A percentile compares a stretch with the other conserved stretches of the same genome.
phyloP scores from a whole-genome alignment of 345 rosid species.

The Boechera divaricarpa region DNA sequence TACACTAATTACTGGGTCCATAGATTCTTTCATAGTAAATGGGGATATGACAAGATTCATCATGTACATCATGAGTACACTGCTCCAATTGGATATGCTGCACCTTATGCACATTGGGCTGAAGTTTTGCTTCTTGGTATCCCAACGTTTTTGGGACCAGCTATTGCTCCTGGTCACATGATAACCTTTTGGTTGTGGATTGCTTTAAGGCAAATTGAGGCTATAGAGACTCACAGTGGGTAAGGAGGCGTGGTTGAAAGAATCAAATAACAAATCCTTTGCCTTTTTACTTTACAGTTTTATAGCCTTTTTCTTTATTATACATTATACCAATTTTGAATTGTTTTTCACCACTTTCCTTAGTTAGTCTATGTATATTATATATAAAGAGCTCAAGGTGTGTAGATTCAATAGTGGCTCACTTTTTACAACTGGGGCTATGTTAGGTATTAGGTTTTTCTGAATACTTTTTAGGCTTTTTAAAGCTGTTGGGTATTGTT shows the following conservation, averaged over 20 bases:
- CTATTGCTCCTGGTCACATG: conserved; percentile 95
- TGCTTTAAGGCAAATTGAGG: conserved; percentile 86
- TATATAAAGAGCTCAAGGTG: conserved; percentile 34
- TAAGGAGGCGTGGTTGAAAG: conserved; percentile 43
- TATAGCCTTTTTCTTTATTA: conserved; percentile 25
- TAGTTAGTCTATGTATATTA: neutral
- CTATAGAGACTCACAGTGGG: conserved; percentile 98
- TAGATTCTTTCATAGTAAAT: conserved; percentile 77
- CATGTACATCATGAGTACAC: conserved; percentile 84
- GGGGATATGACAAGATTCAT: conserved; percentile 97
- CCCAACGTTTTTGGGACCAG: conserved; percentile 94
- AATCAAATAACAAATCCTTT: conserved; percentile 19
- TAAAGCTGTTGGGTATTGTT: conserved; percentile 25
- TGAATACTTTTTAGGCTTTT: conserved; percentile 24
- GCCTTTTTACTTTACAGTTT: conserved; percentile 21
- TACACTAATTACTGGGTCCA: conserved; percentile 92
- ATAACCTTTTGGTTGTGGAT: conserved; percentile 94
- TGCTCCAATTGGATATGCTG: conserved; percentile 85
- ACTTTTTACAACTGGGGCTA: conserved; percentile 42
- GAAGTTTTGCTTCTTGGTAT: conserved; percentile 87
- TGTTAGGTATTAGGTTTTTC: conserved; percentile 38
- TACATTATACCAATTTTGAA: conserved; percentile 48
- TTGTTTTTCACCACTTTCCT: conserved; percentile 6
- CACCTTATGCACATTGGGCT: conserved; percentile 95
- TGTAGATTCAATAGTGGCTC: conserved; percentile 48